phyloP scores from a whole-genome alignment of 108 stramenopile species.

The Fistulifera pelliculosa region DNA sequence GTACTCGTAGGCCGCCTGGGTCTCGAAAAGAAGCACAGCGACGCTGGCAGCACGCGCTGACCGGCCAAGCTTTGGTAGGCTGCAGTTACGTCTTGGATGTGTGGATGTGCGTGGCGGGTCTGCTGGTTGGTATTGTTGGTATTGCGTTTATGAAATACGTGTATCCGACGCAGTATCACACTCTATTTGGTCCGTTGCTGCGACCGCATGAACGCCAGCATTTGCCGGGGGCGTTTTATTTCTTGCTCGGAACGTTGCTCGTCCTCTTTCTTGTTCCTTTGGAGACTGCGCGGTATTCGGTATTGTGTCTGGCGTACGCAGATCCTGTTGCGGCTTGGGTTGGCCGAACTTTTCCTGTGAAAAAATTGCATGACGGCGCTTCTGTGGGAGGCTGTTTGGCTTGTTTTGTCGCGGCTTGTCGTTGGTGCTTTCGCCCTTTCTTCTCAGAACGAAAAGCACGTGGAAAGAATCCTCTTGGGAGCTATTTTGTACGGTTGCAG shows the following conservation, averaged over 20 bases:
- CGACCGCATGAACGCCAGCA: constrained; percentile 25
- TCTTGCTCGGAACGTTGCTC: constrained; percentile 33
- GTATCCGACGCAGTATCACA: constrained; percentile 11
- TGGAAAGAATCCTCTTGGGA: constrained; percentile 14
- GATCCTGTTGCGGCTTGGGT: constrained; percentile 61
- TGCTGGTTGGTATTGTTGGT: constrained; percentile 12
- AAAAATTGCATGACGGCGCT: constrained; percentile 14
- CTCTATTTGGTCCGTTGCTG: constrained; percentile 33
- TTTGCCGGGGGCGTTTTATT: constrained; percentile 54
- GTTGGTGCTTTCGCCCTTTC: constrained; percentile 10
- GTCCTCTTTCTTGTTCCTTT: constrained; percentile 20
- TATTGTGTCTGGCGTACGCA: constrained; percentile 41
- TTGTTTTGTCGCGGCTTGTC: constrained; percentile 34
- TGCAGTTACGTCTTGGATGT: constrained; percentile 32
- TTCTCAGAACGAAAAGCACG: constrained; percentile 5
- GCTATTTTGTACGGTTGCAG: constrained; percentile 36
- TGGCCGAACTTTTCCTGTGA: constrained; percentile 20
- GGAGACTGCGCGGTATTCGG: constrained; percentile 29
- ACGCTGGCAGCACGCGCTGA: constrained; percentile 44
- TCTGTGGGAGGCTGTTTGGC: constrained; percentile 39
- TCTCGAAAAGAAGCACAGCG: constrained; percentile 31
- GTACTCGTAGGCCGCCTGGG: constrained; percentile 14
- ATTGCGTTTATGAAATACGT: constrained; percentile 13
- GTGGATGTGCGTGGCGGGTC: constrained; percentile 11
- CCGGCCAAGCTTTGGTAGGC: constrained; percentile 41